A percentile compares a stretch with the other conserved stretches of the same genome.
phyloP scores from a whole-genome alignment of 495 filamentous ascomycete species.

The Podospora conica region DNA sequence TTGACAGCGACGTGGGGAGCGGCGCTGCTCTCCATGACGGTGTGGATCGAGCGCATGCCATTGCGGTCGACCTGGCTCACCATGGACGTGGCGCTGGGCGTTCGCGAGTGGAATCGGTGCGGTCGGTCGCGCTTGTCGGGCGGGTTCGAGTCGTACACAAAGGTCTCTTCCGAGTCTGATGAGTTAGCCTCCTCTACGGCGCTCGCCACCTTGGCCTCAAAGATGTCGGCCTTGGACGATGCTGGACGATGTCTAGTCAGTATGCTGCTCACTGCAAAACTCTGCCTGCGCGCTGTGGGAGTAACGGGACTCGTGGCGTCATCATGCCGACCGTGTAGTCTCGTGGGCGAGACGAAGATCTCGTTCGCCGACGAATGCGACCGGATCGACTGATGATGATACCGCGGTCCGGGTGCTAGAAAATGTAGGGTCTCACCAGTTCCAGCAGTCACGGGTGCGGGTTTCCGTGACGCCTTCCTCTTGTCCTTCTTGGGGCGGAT shows the following conservation, averaged over 20 bases:
- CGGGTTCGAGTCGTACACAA: slow-evolving; percentile 98
- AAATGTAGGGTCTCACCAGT: slow-evolving; percentile 55
- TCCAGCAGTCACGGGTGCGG: slow-evolving; percentile 60
- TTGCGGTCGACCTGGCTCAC: slow-evolving; percentile 69
- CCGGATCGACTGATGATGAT: slow-evolving; percentile 33
- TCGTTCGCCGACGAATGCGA: slow-evolving; percentile 29
- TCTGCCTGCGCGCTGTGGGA: slow-evolving; percentile 18
- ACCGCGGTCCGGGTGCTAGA: slow-evolving; percentile 18
- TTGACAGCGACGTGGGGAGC: slow-evolving; percentile 68
- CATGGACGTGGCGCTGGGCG: slow-evolving; percentile 91
- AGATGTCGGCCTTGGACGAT: slow-evolving; percentile 96
- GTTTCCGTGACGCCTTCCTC: slow-evolving; percentile 68
- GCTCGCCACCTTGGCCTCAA: slow-evolving; percentile 92
- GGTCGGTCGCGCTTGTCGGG: slow-evolving; percentile 75
- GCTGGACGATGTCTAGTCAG: slow-evolving; percentile 54
- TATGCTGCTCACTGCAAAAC: slow-evolving; percentile 39
- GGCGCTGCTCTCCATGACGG: slow-evolving; percentile 52
- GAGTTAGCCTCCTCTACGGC: slow-evolving; percentile 89
- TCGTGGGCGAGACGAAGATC: slow-evolving; percentile 26
- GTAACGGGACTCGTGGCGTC: slow-evolving; percentile 16
- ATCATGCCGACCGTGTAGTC: slow-evolving; percentile 31
- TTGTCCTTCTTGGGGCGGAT: slow-evolving; percentile 93
- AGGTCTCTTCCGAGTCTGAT: slow-evolving; percentile 92
- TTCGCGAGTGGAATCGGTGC: slow-evolving; percentile 83
- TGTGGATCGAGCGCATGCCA: slow-evolving; percentile 53